Conservation (phyloP, 1,139 yeast genomes). For the Sugiyamaella grinbergsii region DNA sequence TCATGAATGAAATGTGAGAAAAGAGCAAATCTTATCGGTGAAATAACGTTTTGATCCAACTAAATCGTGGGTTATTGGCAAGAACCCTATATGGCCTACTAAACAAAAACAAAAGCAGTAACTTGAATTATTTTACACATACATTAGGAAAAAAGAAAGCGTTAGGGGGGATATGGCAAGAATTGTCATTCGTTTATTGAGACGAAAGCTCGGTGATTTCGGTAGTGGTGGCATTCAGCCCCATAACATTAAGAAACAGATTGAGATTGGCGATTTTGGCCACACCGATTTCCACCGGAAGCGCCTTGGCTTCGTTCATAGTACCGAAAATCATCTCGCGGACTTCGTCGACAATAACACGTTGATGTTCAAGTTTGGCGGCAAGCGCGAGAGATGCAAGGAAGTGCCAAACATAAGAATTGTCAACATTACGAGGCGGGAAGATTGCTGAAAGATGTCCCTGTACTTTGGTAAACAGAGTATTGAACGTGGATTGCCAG, state of each 20-base stretch:
- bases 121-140: background rate
- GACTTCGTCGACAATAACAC: slow-evolving; percentile 91
- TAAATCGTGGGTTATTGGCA: no score
- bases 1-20: no score
- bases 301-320: slow-evolving; percentile 76
- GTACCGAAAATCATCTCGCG: slow-evolving; percentile 92
- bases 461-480: slow-evolving; percentile 75
- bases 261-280: slow-evolving; percentile 78
- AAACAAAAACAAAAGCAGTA: no score
- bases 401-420: slow-evolving; percentile 94
- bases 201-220: slow-evolving; percentile 41
- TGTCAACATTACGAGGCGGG: slow-evolving; percentile 76
- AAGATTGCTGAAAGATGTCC: slow-evolving; percentile 76
- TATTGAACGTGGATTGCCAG: slow-evolving; percentile 85
- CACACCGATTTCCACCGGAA: slow-evolving; percentile 56
- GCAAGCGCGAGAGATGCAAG: slow-evolving; percentile 92
- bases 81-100: no score
- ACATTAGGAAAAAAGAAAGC: background rate
- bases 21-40: no score
- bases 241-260: slow-evolving; percentile 94
- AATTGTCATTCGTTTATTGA: slow-evolving; percentile 2
- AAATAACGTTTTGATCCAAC: no score
- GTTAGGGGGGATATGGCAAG: background rate
- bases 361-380: slow-evolving; percentile 89
- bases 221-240: slow-evolving; percentile 75